Evolutionary conservation across 1,139 yeast species (phyloP), one percentile per base, ranked within the genome.

Genomic region (Hanseniaspora gamundiae): DNA sequence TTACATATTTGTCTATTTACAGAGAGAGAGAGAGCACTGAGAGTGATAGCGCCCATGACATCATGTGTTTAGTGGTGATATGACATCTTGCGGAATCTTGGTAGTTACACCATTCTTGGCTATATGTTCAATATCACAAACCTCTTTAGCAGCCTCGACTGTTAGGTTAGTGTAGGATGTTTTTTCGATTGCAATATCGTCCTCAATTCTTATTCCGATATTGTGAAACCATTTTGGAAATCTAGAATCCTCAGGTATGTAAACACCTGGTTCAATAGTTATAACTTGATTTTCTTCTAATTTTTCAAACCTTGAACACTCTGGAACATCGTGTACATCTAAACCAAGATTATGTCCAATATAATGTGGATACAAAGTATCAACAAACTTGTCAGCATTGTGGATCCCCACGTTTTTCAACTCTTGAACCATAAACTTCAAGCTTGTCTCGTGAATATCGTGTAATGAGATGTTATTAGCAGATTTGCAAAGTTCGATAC

Each of bases 281-380:
- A 91, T 69, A 2, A 91, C 96, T 54, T 81, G 86, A 2, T 85
- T 85, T 26, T 64, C 67, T 31, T 61, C 64, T 39, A 83, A 57
- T 35, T 64, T 68, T 41, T 69, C 72, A 52, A 60, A 70, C 57
- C 78, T 71, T 27, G 80, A 75, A 44, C 69, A 72, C 35, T 70
- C 62, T 13, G 91, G 86, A 24, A 80, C 71, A 59, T 88, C 97
- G 62, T 88, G 97, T 30, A 88, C 84, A 55, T 91, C 98, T 40
- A 93, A 65, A 0, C 99, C 99, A 41, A 93, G 68, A 57, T 91
- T 91, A 60, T 93, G 99, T 2, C 98, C 98, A 51, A 93, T 80
- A 56, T 85, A 87, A 61, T 93, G 99, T 0, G 97, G 97, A 57
- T 88, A 93, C 35, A 91, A 62, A 45, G 74, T 65, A 30, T 76